Evolutionary conservation across 768 basidiomycete genomes (phyloP).

Genomic region (Phlebiopsis gigantea): DNA sequence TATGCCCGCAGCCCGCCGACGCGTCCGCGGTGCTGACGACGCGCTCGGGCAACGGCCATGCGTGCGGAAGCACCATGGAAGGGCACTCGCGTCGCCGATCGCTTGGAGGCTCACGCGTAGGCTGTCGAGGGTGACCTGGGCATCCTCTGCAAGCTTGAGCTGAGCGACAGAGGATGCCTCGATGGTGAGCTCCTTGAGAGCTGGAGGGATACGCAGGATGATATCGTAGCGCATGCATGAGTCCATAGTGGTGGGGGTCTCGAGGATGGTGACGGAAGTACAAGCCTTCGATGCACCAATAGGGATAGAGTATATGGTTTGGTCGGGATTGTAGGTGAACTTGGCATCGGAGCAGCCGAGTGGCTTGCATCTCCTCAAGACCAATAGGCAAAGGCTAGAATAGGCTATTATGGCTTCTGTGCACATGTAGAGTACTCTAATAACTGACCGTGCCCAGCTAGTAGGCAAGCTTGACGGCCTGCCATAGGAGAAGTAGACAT

Average conservation of each 20-base stretch:
- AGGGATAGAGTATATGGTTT: conserved; percentile 33
- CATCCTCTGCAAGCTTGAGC: conserved; percentile 42
- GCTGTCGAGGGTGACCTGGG: conserved; percentile 36
- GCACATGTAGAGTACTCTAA: background rate
- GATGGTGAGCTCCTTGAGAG: conserved; percentile 44
- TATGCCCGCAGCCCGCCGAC: conserved; percentile 35
- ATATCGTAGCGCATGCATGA: conserved; percentile 54
- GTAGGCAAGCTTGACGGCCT: conserved; percentile 36
- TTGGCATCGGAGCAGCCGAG: conserved; percentile 44
- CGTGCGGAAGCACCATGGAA: conserved; percentile 47
- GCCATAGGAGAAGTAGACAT: conserved; percentile 35
- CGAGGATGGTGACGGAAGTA: conserved; percentile 43
- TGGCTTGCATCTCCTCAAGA: conserved; percentile 47
- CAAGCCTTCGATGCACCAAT: conserved; percentile 31
- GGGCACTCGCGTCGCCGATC: conserved; percentile 30
- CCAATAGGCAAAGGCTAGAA: conserved; percentile 44
- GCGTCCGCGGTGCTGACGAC: conserved; percentile 37
- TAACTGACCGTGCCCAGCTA: conserved; percentile 43
- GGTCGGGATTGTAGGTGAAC: conserved; percentile 37
- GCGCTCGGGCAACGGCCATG: conserved; percentile 47
- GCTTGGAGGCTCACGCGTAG: conserved; percentile 34
- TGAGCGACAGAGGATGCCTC: conserved; percentile 40
- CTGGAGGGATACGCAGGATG: conserved; percentile 44
- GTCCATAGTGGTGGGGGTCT: conserved; percentile 27
- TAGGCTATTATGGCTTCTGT: background rate